A percentile compares a stretch with the other conserved stretches of the same genome.
Conservation (phyloP, 139 green algal genomes). For the Edaphochlamys debaryana region DNA sequence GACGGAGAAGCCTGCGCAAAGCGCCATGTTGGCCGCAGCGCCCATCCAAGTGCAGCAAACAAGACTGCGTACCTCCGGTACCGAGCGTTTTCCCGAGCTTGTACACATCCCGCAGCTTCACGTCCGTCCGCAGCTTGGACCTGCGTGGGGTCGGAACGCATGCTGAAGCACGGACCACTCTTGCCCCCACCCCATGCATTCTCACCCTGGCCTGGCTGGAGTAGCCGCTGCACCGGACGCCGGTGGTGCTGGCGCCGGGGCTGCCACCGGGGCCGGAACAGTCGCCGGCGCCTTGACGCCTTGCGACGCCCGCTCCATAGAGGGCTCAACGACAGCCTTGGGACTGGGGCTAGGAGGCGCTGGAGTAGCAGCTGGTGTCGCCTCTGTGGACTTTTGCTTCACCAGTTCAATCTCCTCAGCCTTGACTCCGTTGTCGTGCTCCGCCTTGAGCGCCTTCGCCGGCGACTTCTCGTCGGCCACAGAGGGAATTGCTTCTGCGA, state of each 20-base stretch:
- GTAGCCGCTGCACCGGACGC: not conserved
- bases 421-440: slow-evolving; percentile 42
- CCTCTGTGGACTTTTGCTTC: slow-evolving; percentile 38
- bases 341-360: too few relatives aligned
- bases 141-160: slow-evolving; percentile 13
- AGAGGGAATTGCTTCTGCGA: slow-evolving; percentile 7
- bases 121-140: slow-evolving; percentile 57
- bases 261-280: not conserved
- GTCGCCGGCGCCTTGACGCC: too few relatives aligned
- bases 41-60: not conserved
- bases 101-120: slow-evolving; percentile 78
- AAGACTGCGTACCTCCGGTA: slow-evolving; percentile 75
- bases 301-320: not conserved
- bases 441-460: not conserved
- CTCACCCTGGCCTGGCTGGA: slow-evolving; percentile 15
- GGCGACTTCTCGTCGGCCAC: slow-evolving; percentile 37
- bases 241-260: not conserved
- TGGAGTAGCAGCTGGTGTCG: too few relatives aligned
- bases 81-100: slow-evolving; percentile 83
- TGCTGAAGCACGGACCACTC: too few relatives aligned
- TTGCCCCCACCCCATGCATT: too few relatives aligned
- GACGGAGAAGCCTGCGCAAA: slow-evolving; percentile 79
- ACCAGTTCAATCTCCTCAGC: slow-evolving; percentile 35
- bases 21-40: not conserved
- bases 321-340: slow-evolving; percentile 6